phyloP scores from a whole-genome alignment of 345 rosid genomes.

The Gossypium anomalum region DNA sequence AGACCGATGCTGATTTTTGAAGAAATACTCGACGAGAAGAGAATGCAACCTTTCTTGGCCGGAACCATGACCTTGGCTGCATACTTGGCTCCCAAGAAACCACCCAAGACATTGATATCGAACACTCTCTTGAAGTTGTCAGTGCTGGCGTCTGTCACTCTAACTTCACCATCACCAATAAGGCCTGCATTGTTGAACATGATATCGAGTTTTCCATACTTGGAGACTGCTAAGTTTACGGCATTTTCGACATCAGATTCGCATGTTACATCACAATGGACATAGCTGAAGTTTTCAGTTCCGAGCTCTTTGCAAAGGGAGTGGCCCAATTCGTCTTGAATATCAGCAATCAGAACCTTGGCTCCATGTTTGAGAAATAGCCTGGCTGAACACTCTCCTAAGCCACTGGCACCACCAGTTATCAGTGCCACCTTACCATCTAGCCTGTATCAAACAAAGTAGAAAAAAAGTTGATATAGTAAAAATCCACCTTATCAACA shows the following conservation, averaged over 20 bases:
- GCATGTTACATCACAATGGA: constrained; percentile 23
- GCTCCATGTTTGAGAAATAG: not conserved
- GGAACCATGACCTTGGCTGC: constrained; percentile 13
- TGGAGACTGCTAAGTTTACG: constrained; percentile 12
- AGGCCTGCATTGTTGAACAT: constrained; percentile 33
- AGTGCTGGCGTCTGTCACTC: not conserved
- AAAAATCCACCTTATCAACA: too few relatives aligned
- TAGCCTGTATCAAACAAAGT: too few relatives aligned
- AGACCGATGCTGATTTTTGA: constrained; percentile 11
- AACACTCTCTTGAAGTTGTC: too few relatives aligned
- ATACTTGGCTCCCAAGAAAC: constrained; percentile 28
- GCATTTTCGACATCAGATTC: constrained; percentile 21
- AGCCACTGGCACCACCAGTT: constrained; percentile 20
- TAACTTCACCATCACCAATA: not conserved
- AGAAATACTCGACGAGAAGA: constrained; percentile 13
- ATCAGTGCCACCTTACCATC: constrained; percentile 18
- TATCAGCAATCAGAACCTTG: constrained; percentile 17
- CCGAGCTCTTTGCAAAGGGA: not conserved
- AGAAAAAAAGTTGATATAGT: too few relatives aligned
- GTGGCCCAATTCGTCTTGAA: constrained; percentile 19
- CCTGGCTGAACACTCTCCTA: constrained; percentile 13
- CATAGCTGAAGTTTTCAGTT: constrained; percentile 4
- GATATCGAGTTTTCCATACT: constrained; percentile 27
- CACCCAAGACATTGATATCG: constrained; percentile 4
- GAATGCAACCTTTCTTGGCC: constrained; percentile 13